Conservation (phyloP, 2,329 filamentous ascomycete genomes). For the Penicillium sp. region DNA sequence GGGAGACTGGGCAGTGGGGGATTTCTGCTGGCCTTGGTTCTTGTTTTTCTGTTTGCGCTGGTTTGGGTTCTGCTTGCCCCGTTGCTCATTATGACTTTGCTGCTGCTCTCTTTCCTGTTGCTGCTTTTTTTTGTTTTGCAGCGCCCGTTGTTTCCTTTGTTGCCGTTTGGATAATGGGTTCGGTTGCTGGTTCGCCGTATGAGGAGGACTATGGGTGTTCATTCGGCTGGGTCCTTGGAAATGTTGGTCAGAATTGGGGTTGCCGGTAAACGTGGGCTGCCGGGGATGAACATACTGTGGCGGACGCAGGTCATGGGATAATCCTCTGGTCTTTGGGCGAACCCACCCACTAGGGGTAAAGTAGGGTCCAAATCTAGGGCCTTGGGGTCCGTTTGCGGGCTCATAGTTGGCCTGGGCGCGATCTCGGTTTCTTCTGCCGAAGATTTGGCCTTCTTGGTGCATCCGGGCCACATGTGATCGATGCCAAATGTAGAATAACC, state of each 20-base stretch:
- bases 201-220: background rate
- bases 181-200: background rate
- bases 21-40: background rate
- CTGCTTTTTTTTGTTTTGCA: background rate
- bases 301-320: background rate
- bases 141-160: background rate
- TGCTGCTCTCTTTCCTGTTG: background rate
- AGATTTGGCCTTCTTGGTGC: background rate
- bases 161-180: constrained; percentile 5
- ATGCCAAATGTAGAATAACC: constrained; percentile 10
- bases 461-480: background rate
- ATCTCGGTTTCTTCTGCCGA: constrained; percentile 2
- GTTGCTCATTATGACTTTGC: background rate
- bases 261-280: background rate
- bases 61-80: background rate
- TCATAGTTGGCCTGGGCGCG: constrained; percentile 3
- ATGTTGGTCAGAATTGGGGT: background rate
- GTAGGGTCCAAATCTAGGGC: background rate
- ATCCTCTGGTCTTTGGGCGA: background rate
- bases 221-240: background rate
- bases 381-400: background rate
- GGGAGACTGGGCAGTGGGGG: background rate
- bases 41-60: constrained; percentile 1
- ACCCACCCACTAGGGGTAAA: constrained; percentile 1
- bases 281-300: background rate